A percentile compares a stretch with the other conserved stretches of the same genome.
Evolutionary conservation across 768 basidiomycete genomes (phyloP).

Genomic region (Rhodosporidiobolus sp.): DNA sequence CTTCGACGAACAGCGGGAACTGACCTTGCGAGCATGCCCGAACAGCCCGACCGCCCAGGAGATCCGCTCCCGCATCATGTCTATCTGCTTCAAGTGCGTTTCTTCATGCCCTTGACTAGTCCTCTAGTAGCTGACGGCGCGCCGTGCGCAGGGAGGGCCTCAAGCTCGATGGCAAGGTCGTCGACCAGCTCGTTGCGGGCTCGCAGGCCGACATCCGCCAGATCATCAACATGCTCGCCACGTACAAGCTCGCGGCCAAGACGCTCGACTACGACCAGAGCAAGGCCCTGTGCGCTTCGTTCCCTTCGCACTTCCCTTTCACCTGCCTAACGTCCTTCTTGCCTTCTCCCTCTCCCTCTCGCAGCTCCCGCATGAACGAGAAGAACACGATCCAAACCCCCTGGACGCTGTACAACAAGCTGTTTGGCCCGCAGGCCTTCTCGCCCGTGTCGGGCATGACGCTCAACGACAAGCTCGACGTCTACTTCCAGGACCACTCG

Average conservation of each 20-base stretch:
- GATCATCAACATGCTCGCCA: constrained; percentile 95
- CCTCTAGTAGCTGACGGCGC: neutral
- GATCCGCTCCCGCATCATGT: constrained; percentile 81
- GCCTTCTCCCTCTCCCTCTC: neutral
- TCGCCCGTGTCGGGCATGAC: constrained; percentile 74
- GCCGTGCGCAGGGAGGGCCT: constrained; percentile 69
- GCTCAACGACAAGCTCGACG: constrained; percentile 84
- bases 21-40: neutral
- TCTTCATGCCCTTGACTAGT: neutral
- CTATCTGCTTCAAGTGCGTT: constrained; percentile 81
- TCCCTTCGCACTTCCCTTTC: neutral
- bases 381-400: constrained; percentile 88
- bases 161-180: constrained; percentile 82
- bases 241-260: constrained; percentile 79
- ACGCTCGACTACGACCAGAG: constrained; percentile 88
- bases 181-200: constrained; percentile 85
- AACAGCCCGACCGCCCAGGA: constrained; percentile 69
- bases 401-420: constrained; percentile 82
- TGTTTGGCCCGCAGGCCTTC: constrained; percentile 88
- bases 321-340: neutral
- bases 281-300: constrained; percentile 70
- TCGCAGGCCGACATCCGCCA: constrained; percentile 95
- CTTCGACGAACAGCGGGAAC: rapidly evolving
- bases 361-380: constrained; percentile 80
- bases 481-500: constrained; percentile 93